Percentiles rank a stretch among this genome's conserved stretches.
phyloP scores from a whole-genome alignment of 2,329 filamentous ascomycete genomes.

The Nectriaceae sp. region DNA sequence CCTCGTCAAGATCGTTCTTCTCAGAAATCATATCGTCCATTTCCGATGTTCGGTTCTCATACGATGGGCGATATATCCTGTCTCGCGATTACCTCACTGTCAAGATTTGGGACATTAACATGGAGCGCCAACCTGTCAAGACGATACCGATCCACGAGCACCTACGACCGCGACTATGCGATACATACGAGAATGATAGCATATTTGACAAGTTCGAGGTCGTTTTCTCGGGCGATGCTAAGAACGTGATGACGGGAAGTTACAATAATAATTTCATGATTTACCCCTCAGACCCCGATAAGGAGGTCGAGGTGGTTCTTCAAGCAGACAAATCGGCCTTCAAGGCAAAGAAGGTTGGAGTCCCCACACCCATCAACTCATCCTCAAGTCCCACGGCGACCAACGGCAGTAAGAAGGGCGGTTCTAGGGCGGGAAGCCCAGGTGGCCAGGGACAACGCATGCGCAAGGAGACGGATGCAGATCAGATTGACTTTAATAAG shows the following conservation, averaged over 20 bases:
- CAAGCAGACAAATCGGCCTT: slow-evolving; percentile 99
- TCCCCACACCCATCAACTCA: slow-evolving; percentile 93
- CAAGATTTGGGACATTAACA: slow-evolving; percentile 99
- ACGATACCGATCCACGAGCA: slow-evolving; percentile 99
- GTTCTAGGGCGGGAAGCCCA: slow-evolving; percentile 85
- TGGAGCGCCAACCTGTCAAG: slow-evolving; percentile 97
- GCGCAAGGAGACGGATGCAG: slow-evolving; percentile 98
- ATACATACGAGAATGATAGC: slow-evolving; percentile 98
- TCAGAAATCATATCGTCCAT: slow-evolving; percentile 99
- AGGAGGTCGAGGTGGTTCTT: slow-evolving; percentile 94
- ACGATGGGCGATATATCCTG: slow-evolving; percentile 94
- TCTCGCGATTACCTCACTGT: slow-evolving; percentile 98
- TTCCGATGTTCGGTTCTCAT: slow-evolving; percentile 95
- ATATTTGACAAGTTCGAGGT: slow-evolving; percentile 99
- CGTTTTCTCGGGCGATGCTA: slow-evolving; percentile 95
- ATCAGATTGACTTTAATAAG: slow-evolving; percentile 99
- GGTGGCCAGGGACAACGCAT: slow-evolving; percentile 84
- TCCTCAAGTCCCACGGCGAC: slow-evolving; percentile 70
- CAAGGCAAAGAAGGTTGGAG: slow-evolving; percentile 99
- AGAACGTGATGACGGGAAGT: slow-evolving; percentile 99
- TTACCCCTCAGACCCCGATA: slow-evolving; percentile 92
- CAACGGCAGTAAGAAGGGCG: slow-evolving; percentile 81
- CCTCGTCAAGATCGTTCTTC: slow-evolving; percentile 95
- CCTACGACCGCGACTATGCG: slow-evolving; percentile 87
- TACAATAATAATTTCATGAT: slow-evolving; percentile 99